Base-by-base conservation (phyloP, 2,329 filamentous ascomycete genomes). In the Colletotrichum spinosum region DNA sequence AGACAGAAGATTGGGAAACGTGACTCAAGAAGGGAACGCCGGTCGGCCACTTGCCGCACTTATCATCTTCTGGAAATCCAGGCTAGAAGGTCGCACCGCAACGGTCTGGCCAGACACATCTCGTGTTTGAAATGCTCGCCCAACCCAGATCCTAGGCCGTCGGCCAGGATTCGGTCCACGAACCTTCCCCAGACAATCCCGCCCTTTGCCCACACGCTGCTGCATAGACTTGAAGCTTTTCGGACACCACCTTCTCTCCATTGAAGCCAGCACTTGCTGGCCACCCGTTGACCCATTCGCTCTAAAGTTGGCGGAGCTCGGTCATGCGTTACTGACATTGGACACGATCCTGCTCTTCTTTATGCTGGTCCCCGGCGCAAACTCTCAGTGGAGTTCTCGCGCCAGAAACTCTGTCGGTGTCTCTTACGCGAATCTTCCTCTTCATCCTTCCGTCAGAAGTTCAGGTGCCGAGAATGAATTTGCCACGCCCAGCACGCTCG, bases 91-190 rank as follows among this genome's bases (percentile, higher is more conserved):
- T 52, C 25, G 37, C 48, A 5, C 25, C 25, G 25, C 25, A 25
- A 25, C 15, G 11, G 37, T 48, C 41, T 52, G 52, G 58, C 42
- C 46, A 65, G 59, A 62, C 58, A 37, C 52, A 52, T 52, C 35
- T 41, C 15, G 33, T 49, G 52, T 46, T 37, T 35, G 41, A 41
- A 48, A 25, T 49, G 33, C 49, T 13, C 53, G 41, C 46, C 57
- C 35, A 49, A 44, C 62, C 62, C 34, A 33, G 58, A 65, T 62
- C 58, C 52, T 52, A 56, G 62, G 39, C 34, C n/a, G 38, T 39
- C 8, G 45, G 13, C 42, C 39, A 48, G 15, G 17, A 49, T 41
- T 53, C 45, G 50, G 34, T 46, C 37, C 9, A 35, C n/a, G 56
- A 38, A 48, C 41, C 41, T 53, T 52, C 46, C 48, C 48, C 52